A percentile compares a stretch with the other conserved stretches of the same genome.
phyloP scores from a whole-genome alignment of 768 basidiomycete species.

The Amyloporia xantha region DNA sequence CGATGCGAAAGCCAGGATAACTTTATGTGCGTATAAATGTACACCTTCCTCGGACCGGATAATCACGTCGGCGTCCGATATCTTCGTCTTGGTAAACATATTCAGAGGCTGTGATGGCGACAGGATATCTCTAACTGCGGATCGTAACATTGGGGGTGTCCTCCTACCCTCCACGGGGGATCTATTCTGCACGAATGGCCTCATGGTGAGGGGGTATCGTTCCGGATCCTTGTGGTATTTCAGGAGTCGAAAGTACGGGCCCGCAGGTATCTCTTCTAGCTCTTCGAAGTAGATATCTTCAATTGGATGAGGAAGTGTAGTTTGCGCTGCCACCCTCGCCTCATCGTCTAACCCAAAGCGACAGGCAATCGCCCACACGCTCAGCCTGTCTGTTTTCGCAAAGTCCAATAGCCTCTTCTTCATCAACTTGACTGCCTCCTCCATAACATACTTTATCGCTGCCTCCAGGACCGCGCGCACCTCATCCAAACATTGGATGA shows the following conservation, averaged over 20 bases:
- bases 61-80: too few relatives aligned
- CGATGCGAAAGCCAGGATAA: too few relatives aligned
- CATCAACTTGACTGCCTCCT: background rate
- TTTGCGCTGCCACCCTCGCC: constrained; percentile 1
- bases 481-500: background rate
- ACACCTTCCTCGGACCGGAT: too few relatives aligned
- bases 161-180: too few relatives aligned
- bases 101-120: too few relatives aligned
- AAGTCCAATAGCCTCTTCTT: constrained; percentile 11
- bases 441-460: constrained; percentile 19
- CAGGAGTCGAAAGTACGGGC: constrained; percentile 1
- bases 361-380: constrained; percentile 7
- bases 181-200: too few relatives aligned
- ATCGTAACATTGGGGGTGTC: too few relatives aligned
- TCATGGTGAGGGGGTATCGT: too few relatives aligned
- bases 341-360: constrained; percentile 1
- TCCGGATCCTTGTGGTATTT: too few relatives aligned
- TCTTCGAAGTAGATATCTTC: background rate
- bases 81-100: too few relatives aligned
- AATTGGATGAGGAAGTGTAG: background rate
- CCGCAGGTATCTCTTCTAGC: background rate
- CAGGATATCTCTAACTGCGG: too few relatives aligned
- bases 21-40: too few relatives aligned
- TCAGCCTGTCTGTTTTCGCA: constrained; percentile 8
- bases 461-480: constrained; percentile 14